Conservation (phyloP, 2,329 filamentous ascomycete species). For the Fusarium fujikuroi region DNA sequence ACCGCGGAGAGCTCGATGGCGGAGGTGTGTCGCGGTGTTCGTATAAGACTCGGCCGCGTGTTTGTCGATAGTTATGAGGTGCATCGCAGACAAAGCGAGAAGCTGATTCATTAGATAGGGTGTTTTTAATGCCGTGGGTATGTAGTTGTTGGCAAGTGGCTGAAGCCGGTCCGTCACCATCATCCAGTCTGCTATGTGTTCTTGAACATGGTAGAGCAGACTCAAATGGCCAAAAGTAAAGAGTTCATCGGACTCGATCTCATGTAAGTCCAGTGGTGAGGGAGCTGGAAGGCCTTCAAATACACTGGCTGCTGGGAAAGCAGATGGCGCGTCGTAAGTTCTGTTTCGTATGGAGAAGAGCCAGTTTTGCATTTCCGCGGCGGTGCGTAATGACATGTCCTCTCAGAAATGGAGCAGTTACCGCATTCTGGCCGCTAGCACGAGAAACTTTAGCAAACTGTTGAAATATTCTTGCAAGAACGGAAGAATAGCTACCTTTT, state of each 20-base stretch:
- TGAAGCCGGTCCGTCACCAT: background rate
- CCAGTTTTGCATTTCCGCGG: background rate
- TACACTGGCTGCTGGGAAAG: background rate
- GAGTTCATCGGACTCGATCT: background rate
- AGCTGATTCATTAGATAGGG: conserved; percentile 30
- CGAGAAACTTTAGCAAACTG: too few relatives aligned
- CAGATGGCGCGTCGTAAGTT: background rate
- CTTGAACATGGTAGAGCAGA: conserved; percentile 10
- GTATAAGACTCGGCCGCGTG: background rate
- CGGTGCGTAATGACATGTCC: background rate
- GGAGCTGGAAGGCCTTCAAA: background rate
- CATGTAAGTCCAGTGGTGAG: background rate
- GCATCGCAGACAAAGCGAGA: conserved; percentile 21
- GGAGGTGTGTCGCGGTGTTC: background rate
- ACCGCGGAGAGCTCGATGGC: conserved; percentile 3
- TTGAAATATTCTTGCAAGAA: too few relatives aligned
- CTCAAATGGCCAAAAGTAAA: conserved; percentile 19
- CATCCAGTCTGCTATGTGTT: background rate
- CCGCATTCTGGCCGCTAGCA: conserved; percentile 4
- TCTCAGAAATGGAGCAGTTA: conserved; percentile 14
- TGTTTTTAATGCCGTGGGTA: background rate
- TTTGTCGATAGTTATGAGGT: background rate
- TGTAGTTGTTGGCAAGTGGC: background rate
- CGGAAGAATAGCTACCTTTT: background rate
- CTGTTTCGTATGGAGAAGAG: background rate